These are phyloP conservation scores for Sporobolomyces phaffii DNA, from an alignment of 768 basidiomycete genomes.

Conservation along the genomic window DNA sequence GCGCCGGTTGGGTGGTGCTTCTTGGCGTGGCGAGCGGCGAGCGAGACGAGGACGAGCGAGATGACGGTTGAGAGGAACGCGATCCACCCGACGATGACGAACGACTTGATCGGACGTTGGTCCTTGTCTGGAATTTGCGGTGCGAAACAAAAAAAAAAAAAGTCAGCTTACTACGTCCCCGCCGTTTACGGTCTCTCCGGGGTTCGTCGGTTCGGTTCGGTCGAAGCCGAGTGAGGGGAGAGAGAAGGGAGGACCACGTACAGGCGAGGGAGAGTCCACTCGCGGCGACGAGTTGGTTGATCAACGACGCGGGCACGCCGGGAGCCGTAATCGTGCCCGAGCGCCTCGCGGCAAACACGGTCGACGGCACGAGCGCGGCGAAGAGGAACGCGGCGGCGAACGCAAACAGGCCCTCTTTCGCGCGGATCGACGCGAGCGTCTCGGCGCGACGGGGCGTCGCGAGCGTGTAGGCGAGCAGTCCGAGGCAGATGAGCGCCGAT, in stretches of 20 bases:
- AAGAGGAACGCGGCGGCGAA: slow-evolving; percentile 18
- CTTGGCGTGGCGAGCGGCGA: slow-evolving; percentile 30
- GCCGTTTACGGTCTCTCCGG: too few relatives aligned
- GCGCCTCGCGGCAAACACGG: slow-evolving; percentile 11
- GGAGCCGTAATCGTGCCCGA: slow-evolving; percentile 10
- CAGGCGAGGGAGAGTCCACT: slow-evolving; percentile 12
- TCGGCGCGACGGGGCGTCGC: slow-evolving; percentile 11
- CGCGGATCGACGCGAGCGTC: slow-evolving; percentile 25
- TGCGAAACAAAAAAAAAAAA: background rate
- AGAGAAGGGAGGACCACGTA: background rate
- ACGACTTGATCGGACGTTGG: slow-evolving; percentile 2
- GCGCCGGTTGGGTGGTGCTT: slow-evolving; percentile 27
- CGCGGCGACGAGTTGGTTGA: slow-evolving; percentile 12
- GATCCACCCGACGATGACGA: slow-evolving; percentile 30
- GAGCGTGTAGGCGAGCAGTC: slow-evolving; percentile 2
- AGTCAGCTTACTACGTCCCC: too few relatives aligned
- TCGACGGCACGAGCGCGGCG: slow-evolving; percentile 27
- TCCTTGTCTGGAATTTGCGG: slow-evolving; percentile 25
- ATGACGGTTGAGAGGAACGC: slow-evolving; percentile 23
- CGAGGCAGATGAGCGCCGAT: slow-evolving; percentile 21
- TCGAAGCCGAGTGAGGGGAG: background rate
- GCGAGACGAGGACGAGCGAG: slow-evolving; percentile 29
- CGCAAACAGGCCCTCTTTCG: slow-evolving; percentile 31
- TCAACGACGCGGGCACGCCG: slow-evolving; percentile 9
- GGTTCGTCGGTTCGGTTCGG: too few relatives aligned